Conservation (phyloP, 129 eudicot species). For the Artemisia tridentata region DNA sequence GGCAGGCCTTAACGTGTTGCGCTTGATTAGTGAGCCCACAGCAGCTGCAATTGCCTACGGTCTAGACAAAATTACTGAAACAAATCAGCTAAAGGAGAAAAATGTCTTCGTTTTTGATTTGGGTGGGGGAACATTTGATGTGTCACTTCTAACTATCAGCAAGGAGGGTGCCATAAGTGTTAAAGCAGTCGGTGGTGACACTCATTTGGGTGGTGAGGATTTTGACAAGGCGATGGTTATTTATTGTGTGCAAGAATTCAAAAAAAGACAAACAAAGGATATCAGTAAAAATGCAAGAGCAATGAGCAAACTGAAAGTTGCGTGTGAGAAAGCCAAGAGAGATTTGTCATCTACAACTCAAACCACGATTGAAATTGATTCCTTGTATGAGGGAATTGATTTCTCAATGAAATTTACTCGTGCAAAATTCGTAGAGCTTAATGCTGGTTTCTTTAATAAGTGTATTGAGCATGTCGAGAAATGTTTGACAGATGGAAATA, state of each 20-base stretch:
- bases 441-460: background rate
- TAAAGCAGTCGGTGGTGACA: slow-evolving; percentile 30
- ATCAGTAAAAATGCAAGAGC: slow-evolving; percentile 4
- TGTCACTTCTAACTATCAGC: slow-evolving; percentile 21
- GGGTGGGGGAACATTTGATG: slow-evolving; percentile 30
- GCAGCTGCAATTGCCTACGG: slow-evolving; percentile 29
- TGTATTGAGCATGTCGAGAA: background rate
- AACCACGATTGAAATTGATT: slow-evolving; percentile 12
- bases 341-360: slow-evolving; percentile 23
- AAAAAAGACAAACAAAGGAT: slow-evolving; percentile 13
- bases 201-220: slow-evolving; percentile 26
- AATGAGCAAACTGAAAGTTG: slow-evolving; percentile 14
- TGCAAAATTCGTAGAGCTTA: slow-evolving; percentile 18
- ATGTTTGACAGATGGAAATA: slow-evolving; percentile 7
- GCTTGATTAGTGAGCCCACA: slow-evolving; percentile 22
- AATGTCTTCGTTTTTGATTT: slow-evolving; percentile 14
- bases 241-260: slow-evolving; percentile 23
- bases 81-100: slow-evolving; percentile 7
- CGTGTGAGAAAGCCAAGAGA: slow-evolving; percentile 18
- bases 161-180: slow-evolving; percentile 8
- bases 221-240: slow-evolving; percentile 24
- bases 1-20: slow-evolving; percentile 16
- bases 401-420: slow-evolving; percentile 18
- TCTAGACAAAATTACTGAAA: slow-evolving; percentile 8
- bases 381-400: slow-evolving; percentile 16